Base-by-base conservation (phyloP, 768 basidiomycete genomes). In the Ramaria rubella region DNA sequence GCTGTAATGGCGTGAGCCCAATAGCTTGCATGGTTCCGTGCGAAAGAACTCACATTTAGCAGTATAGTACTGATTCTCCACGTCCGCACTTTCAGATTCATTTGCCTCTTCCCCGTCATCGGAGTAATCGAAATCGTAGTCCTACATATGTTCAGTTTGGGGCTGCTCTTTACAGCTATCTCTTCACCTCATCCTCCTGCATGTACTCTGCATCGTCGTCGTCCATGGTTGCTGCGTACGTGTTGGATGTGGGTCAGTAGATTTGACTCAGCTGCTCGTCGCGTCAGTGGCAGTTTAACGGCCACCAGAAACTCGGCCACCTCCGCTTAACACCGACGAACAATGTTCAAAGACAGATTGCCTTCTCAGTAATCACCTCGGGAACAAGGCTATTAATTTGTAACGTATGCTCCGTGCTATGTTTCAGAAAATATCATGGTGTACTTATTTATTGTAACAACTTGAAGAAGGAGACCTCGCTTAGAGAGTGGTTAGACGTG, bases 51-150 rank as follows among this genome's bases (percentile, higher is more conserved):
- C 62, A 97, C 95, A 85, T 72, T 99, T 99, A 11, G 96, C 96
- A 49, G 86, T 88, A 70, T 98, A 98, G 73, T 99, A 99, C 81
- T 94, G 83, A 67, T 99, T 99, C 75, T 99, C 96, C 44, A 96
- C 83, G 71, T 96, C 94, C 24, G 83, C 88, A 52, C 82, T 89
- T 49, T 81, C 87, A 1, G 82, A 78, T 63, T 88, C 88, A 55
- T 90, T 83, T 27, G 80, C 89, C 27, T 89, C 89, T 33, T 89
- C 71, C 34, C 60, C 91, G 50, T 81, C 86, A 70, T 93, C 94
- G 42, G 94, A 94, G 72, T 97, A 99, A 71, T 94, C 91, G 69
- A 98, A 97, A 62, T 83, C 92, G 71, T 96, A 96, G 65, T 93
- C 92, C 91, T 94, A 66, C 29, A 34, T 60, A 30, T 23, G 55